Conservation (phyloP, 2,329 filamentous ascomycete genomes). For the Cladosporium sp. region DNA sequence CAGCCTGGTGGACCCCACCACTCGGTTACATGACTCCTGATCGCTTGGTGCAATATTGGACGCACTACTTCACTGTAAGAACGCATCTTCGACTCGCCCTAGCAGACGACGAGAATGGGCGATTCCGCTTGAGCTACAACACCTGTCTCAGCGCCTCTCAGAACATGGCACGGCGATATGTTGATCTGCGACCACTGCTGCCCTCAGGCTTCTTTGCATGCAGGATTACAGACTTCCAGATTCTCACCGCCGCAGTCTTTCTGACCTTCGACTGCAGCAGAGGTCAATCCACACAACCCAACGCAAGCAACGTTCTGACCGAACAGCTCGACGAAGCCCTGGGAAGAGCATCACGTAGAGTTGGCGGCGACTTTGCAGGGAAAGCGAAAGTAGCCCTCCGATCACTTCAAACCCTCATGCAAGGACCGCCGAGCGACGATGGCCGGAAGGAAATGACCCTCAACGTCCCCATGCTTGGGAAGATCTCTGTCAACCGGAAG, state of each 20-base stretch:
- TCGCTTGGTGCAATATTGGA: constrained; percentile 25
- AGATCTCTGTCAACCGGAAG: not conserved
- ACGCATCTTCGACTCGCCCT: constrained; percentile 25
- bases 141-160: constrained; percentile 24
- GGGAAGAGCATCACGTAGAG: constrained; percentile 16
- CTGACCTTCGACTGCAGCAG: constrained; percentile 14
- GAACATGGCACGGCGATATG: constrained; percentile 20
- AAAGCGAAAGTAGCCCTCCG: constrained; percentile 20
- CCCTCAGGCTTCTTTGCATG: constrained; percentile 26
- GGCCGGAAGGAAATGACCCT: not conserved
- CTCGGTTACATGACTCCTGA: constrained; percentile 15
- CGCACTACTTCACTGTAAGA: constrained; percentile 24
- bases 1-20: constrained; percentile 19
- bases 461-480: constrained; percentile 1
- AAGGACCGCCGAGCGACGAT: not conserved
- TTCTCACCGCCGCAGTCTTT: constrained; percentile 24
- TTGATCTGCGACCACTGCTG: constrained; percentile 17
- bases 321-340: constrained; percentile 19
- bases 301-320: not conserved
- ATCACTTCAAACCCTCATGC: constrained; percentile 17
- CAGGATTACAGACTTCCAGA: constrained; percentile 26
- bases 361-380: constrained; percentile 19
- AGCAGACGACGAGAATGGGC: constrained; percentile 20
- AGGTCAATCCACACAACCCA: not conserved
- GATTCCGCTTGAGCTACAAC: constrained; percentile 24